These are phyloP conservation scores for Solanum piurae DNA, from an alignment of 257 asterid genomes.

Conservation along the genomic window DNA sequence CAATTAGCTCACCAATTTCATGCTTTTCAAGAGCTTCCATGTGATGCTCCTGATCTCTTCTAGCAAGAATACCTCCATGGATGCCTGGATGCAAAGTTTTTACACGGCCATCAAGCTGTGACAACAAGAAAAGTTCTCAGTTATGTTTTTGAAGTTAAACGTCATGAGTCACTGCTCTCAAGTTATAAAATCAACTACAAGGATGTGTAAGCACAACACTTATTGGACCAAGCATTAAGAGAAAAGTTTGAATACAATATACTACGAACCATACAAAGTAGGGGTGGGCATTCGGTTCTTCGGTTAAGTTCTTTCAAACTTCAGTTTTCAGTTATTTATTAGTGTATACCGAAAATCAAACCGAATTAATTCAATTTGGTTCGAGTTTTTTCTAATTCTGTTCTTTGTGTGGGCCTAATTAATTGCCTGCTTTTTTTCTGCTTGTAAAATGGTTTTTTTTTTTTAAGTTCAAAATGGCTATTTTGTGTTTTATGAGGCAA, in stretches of 20 bases:
- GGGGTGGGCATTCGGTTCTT: not conserved
- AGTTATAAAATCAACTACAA: not conserved
- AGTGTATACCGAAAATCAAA: not conserved
- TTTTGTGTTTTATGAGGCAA: not conserved
- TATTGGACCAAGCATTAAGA: not conserved
- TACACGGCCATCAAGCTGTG: conserved; percentile 97
- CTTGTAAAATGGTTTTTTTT: not conserved
- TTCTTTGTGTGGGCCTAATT: not conserved
- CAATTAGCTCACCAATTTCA: conserved; percentile 54
- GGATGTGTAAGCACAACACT: not conserved
- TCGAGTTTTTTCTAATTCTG: not conserved
- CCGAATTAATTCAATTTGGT: not conserved
- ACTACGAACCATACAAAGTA: not conserved
- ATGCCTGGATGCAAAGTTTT: conserved; percentile 87
- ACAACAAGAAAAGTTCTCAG: not conserved
- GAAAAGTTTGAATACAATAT: not conserved
- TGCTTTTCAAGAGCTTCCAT: conserved; percentile 77
- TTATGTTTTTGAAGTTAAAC: not conserved
- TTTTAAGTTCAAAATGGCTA: not conserved
- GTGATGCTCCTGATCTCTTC: conserved; percentile 90
- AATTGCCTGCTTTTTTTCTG: not conserved
- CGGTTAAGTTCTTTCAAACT: not conserved
- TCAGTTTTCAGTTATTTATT: not conserved
- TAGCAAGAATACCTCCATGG: conserved; percentile 97
- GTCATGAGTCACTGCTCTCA: not conserved